Conservation (phyloP, 192 early-diverging fungal species). For the Backusella macrospora region DNA sequence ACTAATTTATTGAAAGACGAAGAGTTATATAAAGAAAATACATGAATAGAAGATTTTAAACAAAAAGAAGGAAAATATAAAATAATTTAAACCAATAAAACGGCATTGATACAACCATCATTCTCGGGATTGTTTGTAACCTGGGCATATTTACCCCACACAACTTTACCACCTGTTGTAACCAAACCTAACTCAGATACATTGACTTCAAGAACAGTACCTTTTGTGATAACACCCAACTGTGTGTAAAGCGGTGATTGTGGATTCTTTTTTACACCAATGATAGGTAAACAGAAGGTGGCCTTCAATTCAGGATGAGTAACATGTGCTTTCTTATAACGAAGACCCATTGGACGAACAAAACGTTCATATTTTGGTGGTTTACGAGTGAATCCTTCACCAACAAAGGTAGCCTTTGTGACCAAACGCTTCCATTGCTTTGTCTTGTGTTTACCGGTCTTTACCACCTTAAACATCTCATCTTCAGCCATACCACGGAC, state of each 20-base stretch:
- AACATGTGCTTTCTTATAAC: conserved; percentile 98
- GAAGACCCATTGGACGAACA: conserved; percentile 95
- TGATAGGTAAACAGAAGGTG: conserved; percentile 95
- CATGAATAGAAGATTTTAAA: neutral
- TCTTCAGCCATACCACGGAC: conserved; percentile 99
- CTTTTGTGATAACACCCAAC: conserved; percentile 97
- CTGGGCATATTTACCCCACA: conserved; percentile 96
- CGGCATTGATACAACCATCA: conserved; percentile 95
- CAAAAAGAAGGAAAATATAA: conserved; percentile 6
- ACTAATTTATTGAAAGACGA: conserved; percentile 5
- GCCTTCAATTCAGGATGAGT: conserved; percentile 98
- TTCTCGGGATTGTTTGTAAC: conserved; percentile 94
- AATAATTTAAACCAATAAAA: conserved; percentile 79
- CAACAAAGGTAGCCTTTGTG: conserved; percentile 99
- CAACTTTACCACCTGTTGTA: conserved; percentile 95
- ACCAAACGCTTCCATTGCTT: conserved; percentile 99
- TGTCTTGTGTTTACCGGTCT: conserved; percentile 88
- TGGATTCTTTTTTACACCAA: conserved; percentile 99
- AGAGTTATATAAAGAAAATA: conserved; percentile 2
- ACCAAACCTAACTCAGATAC: conserved; percentile 94
- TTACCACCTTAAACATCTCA: conserved; percentile 98
- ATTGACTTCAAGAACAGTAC: conserved; percentile 91
- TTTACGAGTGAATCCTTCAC: conserved; percentile 98
- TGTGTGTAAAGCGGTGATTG: conserved; percentile 94
- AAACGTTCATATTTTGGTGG: conserved; percentile 99